Evolutionary conservation across 768 basidiomycete genomes (phyloP), one percentile per base, ranked within the genome.

Genomic region (Suillus bovinus): DNA sequence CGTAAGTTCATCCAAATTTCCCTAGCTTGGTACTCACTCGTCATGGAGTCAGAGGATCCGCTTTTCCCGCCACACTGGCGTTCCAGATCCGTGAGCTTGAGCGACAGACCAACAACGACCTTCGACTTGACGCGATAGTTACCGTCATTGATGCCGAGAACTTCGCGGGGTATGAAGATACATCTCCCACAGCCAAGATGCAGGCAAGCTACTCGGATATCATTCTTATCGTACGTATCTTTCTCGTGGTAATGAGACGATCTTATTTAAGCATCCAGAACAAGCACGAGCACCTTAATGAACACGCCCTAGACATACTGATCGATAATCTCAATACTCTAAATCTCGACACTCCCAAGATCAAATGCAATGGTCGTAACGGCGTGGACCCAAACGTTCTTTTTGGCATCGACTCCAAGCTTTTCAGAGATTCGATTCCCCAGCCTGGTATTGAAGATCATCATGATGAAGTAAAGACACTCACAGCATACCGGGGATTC

Each of bases 201-300:
- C 89, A 93, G 78, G 92, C 96, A n/a, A 90, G 90, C 70, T 98
- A 96, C 72, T 94, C 95, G 4, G 96, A 98, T 72, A 81, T 96
- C 42, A 86, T 98, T 61, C 79, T 98, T 33, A 84, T 98, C 59
- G 91, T 92, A 63, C 63, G 88, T 80, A 14, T 5, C 22, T 29
- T 34, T 39, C 31, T 34, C n/a, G 27, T 63, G 59, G 29, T n/a
- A 34, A 38, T 49, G 24, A n/a, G n/a, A 34, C 66, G 33, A 66
- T 36, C 63, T 67, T 34, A 61, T 39, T 2, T 36, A 29, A 44
- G 27, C 38, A 14, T 9, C 11, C 68, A 93, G 87, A 96, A 95
- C 67, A 97, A 98, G 81, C 94, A 91, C 87, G 93, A 96, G 66
- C 84, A 90, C 61, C 82, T 92, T 46, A 82, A 90, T 5, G 93